Evolutionary conservation across 345 rosid species (phyloP).

Genomic region (Iberis pinnata): DNA sequence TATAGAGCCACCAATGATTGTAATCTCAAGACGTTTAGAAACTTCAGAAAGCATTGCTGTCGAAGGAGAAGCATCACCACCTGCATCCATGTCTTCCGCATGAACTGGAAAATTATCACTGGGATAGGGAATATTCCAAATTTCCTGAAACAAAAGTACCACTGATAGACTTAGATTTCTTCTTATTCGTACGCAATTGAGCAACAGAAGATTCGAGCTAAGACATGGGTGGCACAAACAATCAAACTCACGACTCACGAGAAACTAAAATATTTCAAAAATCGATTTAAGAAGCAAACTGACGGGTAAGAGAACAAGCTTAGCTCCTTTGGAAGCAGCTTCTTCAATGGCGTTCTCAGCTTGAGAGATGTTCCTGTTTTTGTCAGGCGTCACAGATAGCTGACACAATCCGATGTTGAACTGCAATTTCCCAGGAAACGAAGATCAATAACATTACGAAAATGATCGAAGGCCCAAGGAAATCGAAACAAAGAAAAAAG

Average conservation of each 20-base stretch:
- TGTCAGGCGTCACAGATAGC: conserved; percentile 61
- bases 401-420: conserved; percentile 86
- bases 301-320: conserved; percentile 78
- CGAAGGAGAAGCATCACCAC: conserved; percentile 64
- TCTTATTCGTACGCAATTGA: too few species aligned
- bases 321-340: conserved; percentile 67
- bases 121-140: conserved; percentile 87
- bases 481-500: background rate
- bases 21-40: conserved; percentile 53
- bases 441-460: conserved; percentile 6
- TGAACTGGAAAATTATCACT: conserved; percentile 83
- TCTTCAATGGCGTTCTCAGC: conserved; percentile 61
- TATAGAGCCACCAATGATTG: conserved; percentile 85
- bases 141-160: conserved; percentile 66
- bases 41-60: conserved; percentile 78
- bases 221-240: too few species aligned
- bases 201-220: too few species aligned
- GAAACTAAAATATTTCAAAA: background rate
- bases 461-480: background rate
- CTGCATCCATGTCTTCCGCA: conserved; percentile 81
- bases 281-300: conserved; percentile 21
- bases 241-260: too few species aligned
- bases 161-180: too few species aligned
- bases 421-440: conserved; percentile 28
- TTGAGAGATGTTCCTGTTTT: conserved; percentile 65